Evolutionary conservation across 352 stramenopile genomes (phyloP), one percentile per base, ranked within the genome.

Genomic region (Pythium dissotocum): DNA sequence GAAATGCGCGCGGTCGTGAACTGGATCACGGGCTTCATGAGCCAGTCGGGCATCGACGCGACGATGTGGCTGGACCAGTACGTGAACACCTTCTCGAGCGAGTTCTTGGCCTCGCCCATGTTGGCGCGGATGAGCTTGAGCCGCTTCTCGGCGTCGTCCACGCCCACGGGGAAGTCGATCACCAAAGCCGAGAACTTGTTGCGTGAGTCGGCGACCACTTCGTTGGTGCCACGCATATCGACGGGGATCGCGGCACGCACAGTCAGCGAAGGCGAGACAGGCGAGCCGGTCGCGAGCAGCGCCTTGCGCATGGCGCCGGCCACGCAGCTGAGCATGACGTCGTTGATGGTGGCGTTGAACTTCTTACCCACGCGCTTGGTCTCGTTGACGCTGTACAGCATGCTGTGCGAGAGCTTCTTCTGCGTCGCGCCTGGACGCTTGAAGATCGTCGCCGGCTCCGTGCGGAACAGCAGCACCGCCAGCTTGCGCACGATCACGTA

Each of bases 141-240:
- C n/a, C 86, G 84, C 67, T 80, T 61, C n/a, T 72, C 63, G 6
- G 77, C 56, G 56, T 91, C 76, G 2, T 63, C 66, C 0, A 87
- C 63, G 24, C 86, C 86, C 7, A 94, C 60, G 0, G 86, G 86
- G 44, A 94, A 81, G 55, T 94, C 82, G 33, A 94, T 80, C 21
- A 91, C 63, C 14, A 94, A 66, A 40, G 86, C 85, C 33, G 84
- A 93, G 70, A 94, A 94, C 56, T 87, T 87, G 72, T 94, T 94
- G 76, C 76, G 76, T 12, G 84, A 80, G 55, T 80, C 71, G 32
- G 60, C 70, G 49, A 93, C 86, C 8, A 85, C 75, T 61, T 93
- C 83, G 40, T 66, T 86, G n/a, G 72, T 80, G 42, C 78, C 77
- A 28, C 86, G 86, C 82, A 94, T 92, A 74, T 92, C 85, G 46